A percentile compares a stretch with the other conserved stretches of the same genome.
phyloP scores from a whole-genome alignment of 163 green algal species.

The Volvox carteri region DNA sequence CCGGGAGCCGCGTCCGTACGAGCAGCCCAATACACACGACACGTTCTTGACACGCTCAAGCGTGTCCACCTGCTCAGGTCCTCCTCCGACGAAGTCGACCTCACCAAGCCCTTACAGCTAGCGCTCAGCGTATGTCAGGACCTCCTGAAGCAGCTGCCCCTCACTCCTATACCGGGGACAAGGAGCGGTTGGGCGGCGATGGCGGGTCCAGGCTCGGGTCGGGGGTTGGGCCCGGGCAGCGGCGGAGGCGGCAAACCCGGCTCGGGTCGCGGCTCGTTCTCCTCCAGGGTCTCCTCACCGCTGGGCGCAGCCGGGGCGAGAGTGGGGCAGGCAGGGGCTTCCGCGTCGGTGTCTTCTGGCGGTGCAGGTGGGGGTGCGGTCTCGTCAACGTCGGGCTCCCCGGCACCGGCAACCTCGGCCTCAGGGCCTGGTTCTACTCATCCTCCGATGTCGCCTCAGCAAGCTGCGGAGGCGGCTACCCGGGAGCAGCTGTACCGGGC shows the following conservation, averaged over 20 bases:
- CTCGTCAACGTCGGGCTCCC: background rate
- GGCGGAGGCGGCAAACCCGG: background rate
- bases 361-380: background rate
- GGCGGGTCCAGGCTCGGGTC: background rate
- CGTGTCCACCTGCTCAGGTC: conserved; percentile 58
- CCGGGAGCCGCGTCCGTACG: conserved; percentile 51
- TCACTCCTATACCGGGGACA: conserved; percentile 40
- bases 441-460: background rate
- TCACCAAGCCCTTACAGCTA: conserved; percentile 53
- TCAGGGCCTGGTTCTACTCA: background rate
- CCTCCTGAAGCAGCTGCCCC: conserved; percentile 59
- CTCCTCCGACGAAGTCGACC: conserved; percentile 26
- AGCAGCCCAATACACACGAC: conserved; percentile 41
- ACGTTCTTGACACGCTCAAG: conserved; percentile 62
- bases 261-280: background rate
- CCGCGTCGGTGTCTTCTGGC: too few species aligned
- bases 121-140: conserved; percentile 61
- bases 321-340: too few species aligned
- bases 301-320: too few species aligned
- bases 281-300: background rate
- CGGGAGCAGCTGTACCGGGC: background rate
- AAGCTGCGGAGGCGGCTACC: conserved; percentile 11
- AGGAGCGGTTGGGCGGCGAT: conserved; percentile 50
- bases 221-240: background rate
- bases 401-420: background rate